Base-by-base conservation (phyloP, 768 basidiomycete species). In the Pulveroboletus ravenelii region DNA sequence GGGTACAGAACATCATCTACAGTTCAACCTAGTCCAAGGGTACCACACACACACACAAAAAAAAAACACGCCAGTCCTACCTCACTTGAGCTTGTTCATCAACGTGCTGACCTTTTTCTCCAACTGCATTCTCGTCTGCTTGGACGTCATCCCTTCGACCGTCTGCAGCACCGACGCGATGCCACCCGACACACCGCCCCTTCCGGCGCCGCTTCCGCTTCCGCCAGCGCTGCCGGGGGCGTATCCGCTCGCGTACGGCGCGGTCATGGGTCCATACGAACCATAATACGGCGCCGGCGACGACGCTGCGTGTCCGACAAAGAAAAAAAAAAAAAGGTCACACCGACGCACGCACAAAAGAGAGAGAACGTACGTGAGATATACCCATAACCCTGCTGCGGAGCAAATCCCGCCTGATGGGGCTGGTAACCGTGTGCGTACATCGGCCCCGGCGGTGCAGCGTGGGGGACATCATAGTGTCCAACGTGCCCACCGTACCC, bases 91-190 rank as follows among this genome's bases (percentile, higher is more conserved):
- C 20, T 52, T 54, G 8, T 48, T 52, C 0, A 57, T 41, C 36
- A 52, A 45, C 41, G 42, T 13, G 14, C 34, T 36, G 81, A 23
- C 68, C 45, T 60, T 66, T 39, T 67, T 72, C 55, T 82, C 80
- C 37, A 84, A 52, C 57, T 78, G 80, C 20, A 23, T 23, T 2
- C 20, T 31, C 38, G 74, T 75, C 48, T 74, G 75, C 56, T 4
- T 23, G 2, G 20, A 23, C 20, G 20, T 23, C 20, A 23, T 23
- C 20, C 20, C 20, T 4, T 23, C 20, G 2, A 85, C 72, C n/a
- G 75, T 72, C 52, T 64, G 73, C 56, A 74, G 57, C 37, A 81
- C 81, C 12, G 57, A 38, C 41, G 48, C 18, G 2, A 61, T n/a
- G 0, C 45, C 27, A 67, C 73, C 30, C 76, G 53, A 9, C 5